Base-by-base conservation (phyloP, 2,329 filamentous ascomycete genomes). In the Blumeriella jaapii region DNA sequence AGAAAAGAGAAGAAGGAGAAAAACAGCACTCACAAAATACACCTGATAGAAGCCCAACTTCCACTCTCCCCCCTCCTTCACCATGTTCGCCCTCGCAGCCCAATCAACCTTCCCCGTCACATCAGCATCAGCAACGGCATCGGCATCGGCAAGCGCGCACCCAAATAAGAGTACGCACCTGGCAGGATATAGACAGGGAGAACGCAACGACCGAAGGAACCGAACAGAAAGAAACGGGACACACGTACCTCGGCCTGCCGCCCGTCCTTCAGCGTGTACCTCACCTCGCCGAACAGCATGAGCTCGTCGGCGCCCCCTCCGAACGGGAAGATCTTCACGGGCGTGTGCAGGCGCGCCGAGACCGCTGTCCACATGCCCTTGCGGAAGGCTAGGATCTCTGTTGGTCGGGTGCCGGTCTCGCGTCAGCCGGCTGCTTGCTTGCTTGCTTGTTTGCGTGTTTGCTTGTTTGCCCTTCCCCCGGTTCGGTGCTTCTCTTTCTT, bases 351-450 rank as follows among this genome's bases (percentile, higher is more conserved):
- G 15, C 68, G 56, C 27, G 57, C 59, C 1, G 59, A 51, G 3
- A 74, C 62, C 29, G 64, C 63, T 22, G 65, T 61, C 69, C 70
- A 73, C 58, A 71, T 62, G 4, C 54, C 56, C 47, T 66, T 61
- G n/a, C 69, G 60, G 19, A 70, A 52, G 8, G 57, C 53, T 4
- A 71, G 56, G 43, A 73, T 71, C 40, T 62, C 67, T 69, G 41
- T 18, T 27, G 22, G 3, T n/a, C n/a, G n/a, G n/a, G n/a, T n/a
- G n/a, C n/a, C n/a, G 22, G 10, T 4, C 7, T n/a, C 22, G 10
- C 4, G 12, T 24, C 22, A 24, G 22, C 22, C 12, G 22, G 22
- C 3, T 8, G 22, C 12, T 4, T 11, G 6, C 20, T 22, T n/a
- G n/a, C n/a, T n/a, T n/a, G n/a, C n/a, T n/a, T n/a, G n/a, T n/a